These are phyloP conservation scores for Cryptococcus sp. DNA, from an alignment of 1,284 basidiomycete genomes.

Conservation along the genomic window DNA sequence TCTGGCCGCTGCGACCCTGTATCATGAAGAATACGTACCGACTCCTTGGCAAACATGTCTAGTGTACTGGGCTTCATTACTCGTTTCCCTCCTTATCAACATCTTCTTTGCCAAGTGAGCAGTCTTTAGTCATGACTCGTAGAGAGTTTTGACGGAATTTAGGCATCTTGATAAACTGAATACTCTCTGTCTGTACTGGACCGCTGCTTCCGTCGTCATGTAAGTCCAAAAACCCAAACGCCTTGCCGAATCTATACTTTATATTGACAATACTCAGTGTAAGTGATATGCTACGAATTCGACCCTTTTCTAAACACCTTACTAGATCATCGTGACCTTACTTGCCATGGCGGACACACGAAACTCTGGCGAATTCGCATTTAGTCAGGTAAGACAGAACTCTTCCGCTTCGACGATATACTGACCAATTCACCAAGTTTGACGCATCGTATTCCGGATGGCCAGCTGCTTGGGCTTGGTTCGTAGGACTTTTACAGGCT, in stretches of 20 bases:
- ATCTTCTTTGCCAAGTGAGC: constrained; percentile 42
- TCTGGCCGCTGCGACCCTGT: constrained; percentile 49
- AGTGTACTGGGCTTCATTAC: constrained; percentile 48
- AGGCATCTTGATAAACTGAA: constrained; percentile 43
- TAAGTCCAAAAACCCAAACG: constrained; percentile 9
- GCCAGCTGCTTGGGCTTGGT: constrained; percentile 46
- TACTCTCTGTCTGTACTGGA: constrained; percentile 50
- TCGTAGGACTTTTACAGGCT: constrained; percentile 47
- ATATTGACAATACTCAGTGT: too few species aligned
- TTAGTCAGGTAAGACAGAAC: constrained; percentile 27
- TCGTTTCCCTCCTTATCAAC: constrained; percentile 46
- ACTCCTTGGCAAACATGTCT: constrained; percentile 48
- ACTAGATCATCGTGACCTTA: constrained; percentile 48
- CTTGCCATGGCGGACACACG: constrained; percentile 46
- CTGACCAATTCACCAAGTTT: constrained; percentile 28
- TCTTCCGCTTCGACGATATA: background rate
- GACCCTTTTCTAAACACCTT: background rate
- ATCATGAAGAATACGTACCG: constrained; percentile 44
- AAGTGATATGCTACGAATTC: too few species aligned
- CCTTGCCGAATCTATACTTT: too few species aligned
- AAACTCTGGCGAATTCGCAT: constrained; percentile 47
- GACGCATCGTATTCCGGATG: constrained; percentile 44
- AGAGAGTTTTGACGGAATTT: constrained; percentile 1
- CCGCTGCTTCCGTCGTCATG: constrained; percentile 47
- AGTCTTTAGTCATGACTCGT: background rate